Base-by-base conservation (phyloP, 495 filamentous ascomycete genomes). In the Arthonia radiata region DNA sequence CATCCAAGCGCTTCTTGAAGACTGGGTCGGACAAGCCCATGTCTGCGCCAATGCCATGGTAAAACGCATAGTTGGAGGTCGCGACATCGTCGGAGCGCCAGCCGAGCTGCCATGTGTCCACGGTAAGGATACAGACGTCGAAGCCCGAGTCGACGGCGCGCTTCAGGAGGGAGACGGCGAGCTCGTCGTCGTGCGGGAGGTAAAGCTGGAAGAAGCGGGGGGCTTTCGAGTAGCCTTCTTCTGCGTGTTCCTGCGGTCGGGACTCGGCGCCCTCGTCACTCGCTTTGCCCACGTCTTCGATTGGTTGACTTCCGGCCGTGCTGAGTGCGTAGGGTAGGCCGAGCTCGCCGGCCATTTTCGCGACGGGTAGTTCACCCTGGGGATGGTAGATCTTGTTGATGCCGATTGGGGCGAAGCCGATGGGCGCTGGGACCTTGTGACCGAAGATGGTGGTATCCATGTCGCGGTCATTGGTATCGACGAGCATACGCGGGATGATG, bases 361-460 rank as follows among this genome's bases (percentile, higher is more conserved):
- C 61, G 5, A 71, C 64, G 2, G 62, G 50, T 2, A 61, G 29
- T 36, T 72, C 69, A 10, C 57, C 64, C 3, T 39, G 36, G 0
- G 53, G 48, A 36, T 73, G 53, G 44, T 70, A 71, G 35, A 71
- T 73, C 18, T 54, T 54, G 43, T 71, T 70, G 29, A 73, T 69
- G 2, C 68, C 68, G 23, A 71, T 61, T 0, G 66, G 69, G 0
- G 67, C 64, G 35, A 76, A 67, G 15, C 62, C 64, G 17, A 72
- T 59, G 4, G 65, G 64, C 0, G 64, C 62, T 5, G 52, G 47
- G 23, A 66, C 57, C 17, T 48, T 51, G 39, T 69, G 64, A 10
- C 63, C 63, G 47, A 70, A 74, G 31, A 76, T 66, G 7, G 40
- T 43, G 16, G 63, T 61, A 3, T 37, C 41, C 2, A 60, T 72